Evolutionary conservation across 2,329 filamentous ascomycete species (phyloP).

Genomic region (Podosphaera leucotricha): DNA sequence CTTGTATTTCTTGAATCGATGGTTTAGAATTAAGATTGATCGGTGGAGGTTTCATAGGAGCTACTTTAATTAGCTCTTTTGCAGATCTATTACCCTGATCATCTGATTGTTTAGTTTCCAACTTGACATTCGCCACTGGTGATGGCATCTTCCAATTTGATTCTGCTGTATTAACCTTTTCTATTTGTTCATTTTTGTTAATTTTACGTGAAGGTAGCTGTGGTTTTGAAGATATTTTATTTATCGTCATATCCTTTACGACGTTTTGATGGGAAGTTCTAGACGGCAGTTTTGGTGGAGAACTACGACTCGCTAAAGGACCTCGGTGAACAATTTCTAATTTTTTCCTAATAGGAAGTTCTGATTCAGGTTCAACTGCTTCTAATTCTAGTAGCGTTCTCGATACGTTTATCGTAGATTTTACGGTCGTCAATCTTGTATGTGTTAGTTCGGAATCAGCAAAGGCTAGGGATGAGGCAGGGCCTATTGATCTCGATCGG

Average conservation of each 20-base stretch:
- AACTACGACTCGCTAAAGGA: not conserved
- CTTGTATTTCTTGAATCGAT: slow-evolving; percentile 24
- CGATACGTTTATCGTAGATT: slow-evolving; percentile 20
- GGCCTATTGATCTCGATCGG: slow-evolving; percentile 31
- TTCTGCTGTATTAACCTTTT: slow-evolving; percentile 4
- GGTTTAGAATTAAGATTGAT: slow-evolving; percentile 14
- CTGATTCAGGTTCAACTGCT: slow-evolving; percentile 12
- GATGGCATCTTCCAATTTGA: slow-evolving; percentile 9
- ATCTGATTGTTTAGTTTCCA: slow-evolving; percentile 11
- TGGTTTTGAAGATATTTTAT: slow-evolving; percentile 19
- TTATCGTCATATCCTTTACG: not conserved
- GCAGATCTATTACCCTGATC: slow-evolving; percentile 11
- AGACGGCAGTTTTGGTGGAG: not conserved
- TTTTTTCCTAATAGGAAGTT: not conserved
- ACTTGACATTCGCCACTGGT: slow-evolving; percentile 6
- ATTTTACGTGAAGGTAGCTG: slow-evolving; percentile 17
- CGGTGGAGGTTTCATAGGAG: slow-evolving; percentile 8
- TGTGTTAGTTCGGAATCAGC: slow-evolving; percentile 28
- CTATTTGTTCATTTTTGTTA: slow-evolving; percentile 1
- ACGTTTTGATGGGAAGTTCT: not conserved
- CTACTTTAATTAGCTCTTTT: slow-evolving; percentile 7
- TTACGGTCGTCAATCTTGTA: slow-evolving; percentile 22
- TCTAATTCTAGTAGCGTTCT: slow-evolving; percentile 33
- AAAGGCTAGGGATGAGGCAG: slow-evolving; percentile 30
- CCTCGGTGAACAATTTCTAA: not conserved